Percentiles rank a stretch among this genome's conserved stretches.
phyloP scores from a whole-genome alignment of 2,329 filamentous ascomycete species.

The Xylariaceae sp. region DNA sequence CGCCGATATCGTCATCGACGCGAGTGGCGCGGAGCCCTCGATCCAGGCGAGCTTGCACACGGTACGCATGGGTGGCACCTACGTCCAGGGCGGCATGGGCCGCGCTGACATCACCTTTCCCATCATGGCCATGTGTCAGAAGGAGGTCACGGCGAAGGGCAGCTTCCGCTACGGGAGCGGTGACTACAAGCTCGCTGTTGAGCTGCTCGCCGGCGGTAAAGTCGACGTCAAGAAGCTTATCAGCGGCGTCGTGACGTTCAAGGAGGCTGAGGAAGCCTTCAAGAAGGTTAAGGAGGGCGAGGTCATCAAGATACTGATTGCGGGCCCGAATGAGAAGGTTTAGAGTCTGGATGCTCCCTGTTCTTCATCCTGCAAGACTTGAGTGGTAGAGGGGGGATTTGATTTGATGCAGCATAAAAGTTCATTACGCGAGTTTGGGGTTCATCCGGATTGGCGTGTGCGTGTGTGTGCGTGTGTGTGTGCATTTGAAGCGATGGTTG shows the following conservation, averaged over 20 bases:
- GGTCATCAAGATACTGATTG: conserved; percentile 67
- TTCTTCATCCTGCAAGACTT: too few relatives aligned
- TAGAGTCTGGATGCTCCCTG: conserved; percentile 4
- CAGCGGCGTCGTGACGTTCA: conserved; percentile 71
- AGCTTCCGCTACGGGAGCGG: conserved; percentile 87
- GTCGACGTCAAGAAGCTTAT: conserved; percentile 82
- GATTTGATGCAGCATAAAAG: too few relatives aligned
- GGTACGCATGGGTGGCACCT: conserved; percentile 67
- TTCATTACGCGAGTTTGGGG: too few relatives aligned
- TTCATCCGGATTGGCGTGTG: too few relatives aligned
- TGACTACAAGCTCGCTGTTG: conserved; percentile 80
- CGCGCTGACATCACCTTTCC: conserved; percentile 83
- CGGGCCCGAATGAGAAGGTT: conserved; percentile 59
- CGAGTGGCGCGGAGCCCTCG: conserved; percentile 71
- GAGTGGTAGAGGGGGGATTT: too few relatives aligned
- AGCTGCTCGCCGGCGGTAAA: conserved; percentile 67
- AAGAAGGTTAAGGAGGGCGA: conserved; percentile 80
- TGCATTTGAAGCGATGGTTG: too few relatives aligned
- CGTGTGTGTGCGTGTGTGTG: too few relatives aligned
- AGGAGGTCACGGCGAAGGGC: conserved; percentile 82
- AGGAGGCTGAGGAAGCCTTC: conserved; percentile 81
- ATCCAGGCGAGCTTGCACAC: conserved; percentile 72
- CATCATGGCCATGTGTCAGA: conserved; percentile 83
- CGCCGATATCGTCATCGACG: conserved; percentile 76
- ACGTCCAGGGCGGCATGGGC: conserved; percentile 89